Base-by-base conservation (phyloP, 169 alveolate genomes). In the Babesia divergens region DNA sequence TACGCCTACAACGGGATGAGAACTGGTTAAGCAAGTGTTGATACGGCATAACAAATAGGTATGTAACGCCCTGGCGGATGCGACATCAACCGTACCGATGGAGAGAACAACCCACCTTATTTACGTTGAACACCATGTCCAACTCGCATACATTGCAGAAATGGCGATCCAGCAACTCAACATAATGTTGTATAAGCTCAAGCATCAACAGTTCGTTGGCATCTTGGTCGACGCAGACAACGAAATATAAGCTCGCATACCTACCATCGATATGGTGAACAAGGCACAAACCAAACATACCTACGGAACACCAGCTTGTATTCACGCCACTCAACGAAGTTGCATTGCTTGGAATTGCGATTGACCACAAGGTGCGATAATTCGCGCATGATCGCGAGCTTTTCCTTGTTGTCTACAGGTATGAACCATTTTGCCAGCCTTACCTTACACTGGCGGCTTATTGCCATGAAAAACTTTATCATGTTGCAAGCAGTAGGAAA, bases 101-200 rank as follows among this genome's bases (percentile, higher is more conserved):
- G 3, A 14, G 14, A 26, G n/a, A 7, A 2, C 20, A 16, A 42
- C 44, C 11, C 56, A 91, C 97, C 90, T 95, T 96, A 88, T 97
- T 99, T 65, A 97, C 97, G 82, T 97, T 97, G 92, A 97, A 98
- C 44, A 98, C 98, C 72, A 98, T 83, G 79, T 98, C 99, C 74
- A 97, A 89, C 85, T 98, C 99, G 82, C 99, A 98, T 22, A 98
- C 99, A 77, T 96, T 97, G 20, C 99, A 98, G 84, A 98, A 98
- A 83, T 98, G 97, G 53, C 97, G 92, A 84, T 98, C 99, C 47
- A 97, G 85, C 32, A 95, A 85, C 91, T 98, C 99, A 26, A 98
- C 99, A 71, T 91, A 97, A 68, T 95, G 98, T 65, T 97, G 99
- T 64, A 98, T 95, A 38, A 96, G 80, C 82, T 97, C 99, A 43